phyloP scores from a whole-genome alignment of 495 filamentous ascomycete genomes.

The Sordaria brevicollis region DNA sequence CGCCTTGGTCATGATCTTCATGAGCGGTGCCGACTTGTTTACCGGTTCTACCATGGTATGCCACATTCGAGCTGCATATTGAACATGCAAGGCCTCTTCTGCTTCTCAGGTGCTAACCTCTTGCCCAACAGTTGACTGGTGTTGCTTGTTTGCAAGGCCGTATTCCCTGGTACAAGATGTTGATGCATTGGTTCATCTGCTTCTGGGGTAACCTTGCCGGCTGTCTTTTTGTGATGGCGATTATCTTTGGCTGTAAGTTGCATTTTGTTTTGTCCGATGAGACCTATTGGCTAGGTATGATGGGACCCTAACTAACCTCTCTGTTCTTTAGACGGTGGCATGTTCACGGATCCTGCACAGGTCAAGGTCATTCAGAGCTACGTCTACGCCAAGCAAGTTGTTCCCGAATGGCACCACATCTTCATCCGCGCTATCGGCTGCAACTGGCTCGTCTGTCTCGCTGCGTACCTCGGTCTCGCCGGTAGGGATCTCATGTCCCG shows the following conservation, averaged over 20 bases:
- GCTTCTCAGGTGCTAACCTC: neutral
- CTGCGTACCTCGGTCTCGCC: constrained; percentile 45
- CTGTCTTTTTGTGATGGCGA: constrained; percentile 45
- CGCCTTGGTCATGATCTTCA: constrained; percentile 47
- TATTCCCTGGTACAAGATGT: constrained; percentile 37
- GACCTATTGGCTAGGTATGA: neutral
- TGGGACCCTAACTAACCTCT: neutral
- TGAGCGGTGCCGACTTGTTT: constrained; percentile 50
- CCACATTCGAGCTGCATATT: too few relatives aligned
- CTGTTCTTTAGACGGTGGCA: constrained; percentile 39
- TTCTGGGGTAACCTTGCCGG: constrained; percentile 53
- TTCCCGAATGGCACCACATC: constrained; percentile 46
- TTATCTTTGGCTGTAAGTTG: constrained; percentile 48
- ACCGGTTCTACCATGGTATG: constrained; percentile 50
- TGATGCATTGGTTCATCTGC: constrained; percentile 45
- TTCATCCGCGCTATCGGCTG: constrained; percentile 52
- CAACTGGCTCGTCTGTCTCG: constrained; percentile 56
- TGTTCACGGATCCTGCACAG: constrained; percentile 44
- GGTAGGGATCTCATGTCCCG: constrained; percentile 47
- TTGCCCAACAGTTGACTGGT: constrained; percentile 35
- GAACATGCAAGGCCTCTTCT: neutral
- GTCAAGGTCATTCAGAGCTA: constrained; percentile 23
- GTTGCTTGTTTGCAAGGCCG: constrained; percentile 44
- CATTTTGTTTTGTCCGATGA: neutral
- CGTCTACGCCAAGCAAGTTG: constrained; percentile 46